Conservation (phyloP, 2,329 filamentous ascomycete genomes). For the Neonectria ditissima region DNA sequence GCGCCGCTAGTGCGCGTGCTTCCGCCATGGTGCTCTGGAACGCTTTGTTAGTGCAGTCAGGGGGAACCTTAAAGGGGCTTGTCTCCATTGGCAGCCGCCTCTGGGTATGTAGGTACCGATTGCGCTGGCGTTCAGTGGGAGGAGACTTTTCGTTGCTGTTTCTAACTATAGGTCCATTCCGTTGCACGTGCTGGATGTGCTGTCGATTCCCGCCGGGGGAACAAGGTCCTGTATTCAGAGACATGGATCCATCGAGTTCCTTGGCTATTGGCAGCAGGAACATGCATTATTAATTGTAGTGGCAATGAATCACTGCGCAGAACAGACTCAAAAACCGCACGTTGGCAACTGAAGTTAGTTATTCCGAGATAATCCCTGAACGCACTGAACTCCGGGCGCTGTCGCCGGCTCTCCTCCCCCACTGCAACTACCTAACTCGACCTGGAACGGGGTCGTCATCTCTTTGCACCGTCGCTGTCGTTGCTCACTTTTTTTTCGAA, state of each 20-base stretch:
- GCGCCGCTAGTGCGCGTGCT: constrained; percentile 1
- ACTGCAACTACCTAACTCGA: constrained; percentile 7
- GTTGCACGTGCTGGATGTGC: not conserved
- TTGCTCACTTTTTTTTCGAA: constrained; percentile 3
- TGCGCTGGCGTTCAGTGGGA: constrained; percentile 1
- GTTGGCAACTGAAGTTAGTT: constrained; percentile 18
- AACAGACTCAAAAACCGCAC: constrained; percentile 14
- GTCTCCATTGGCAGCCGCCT: not conserved
- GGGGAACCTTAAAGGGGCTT: constrained; percentile 22
- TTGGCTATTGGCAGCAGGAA: not conserved
- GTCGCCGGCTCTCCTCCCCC: constrained; percentile 4
- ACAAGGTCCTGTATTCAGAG: not conserved
- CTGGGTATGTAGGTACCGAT: not conserved
- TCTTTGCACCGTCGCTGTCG: not conserved
- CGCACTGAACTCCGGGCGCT: constrained; percentile 15
- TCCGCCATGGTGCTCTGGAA: not conserved
- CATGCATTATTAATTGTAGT: constrained; percentile 1
- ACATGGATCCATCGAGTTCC: not conserved
- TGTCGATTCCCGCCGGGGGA: not conserved
- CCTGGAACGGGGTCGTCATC: constrained; percentile 15
- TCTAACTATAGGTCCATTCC: not conserved
- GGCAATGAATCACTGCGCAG: constrained; percentile 15
- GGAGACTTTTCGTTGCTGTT: not conserved
- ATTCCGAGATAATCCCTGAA: constrained; percentile 14
- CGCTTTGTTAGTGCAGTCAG: constrained; percentile 12